Conservation (phyloP, 2,329 filamentous ascomycete species). For the Cadophora gregata region DNA sequence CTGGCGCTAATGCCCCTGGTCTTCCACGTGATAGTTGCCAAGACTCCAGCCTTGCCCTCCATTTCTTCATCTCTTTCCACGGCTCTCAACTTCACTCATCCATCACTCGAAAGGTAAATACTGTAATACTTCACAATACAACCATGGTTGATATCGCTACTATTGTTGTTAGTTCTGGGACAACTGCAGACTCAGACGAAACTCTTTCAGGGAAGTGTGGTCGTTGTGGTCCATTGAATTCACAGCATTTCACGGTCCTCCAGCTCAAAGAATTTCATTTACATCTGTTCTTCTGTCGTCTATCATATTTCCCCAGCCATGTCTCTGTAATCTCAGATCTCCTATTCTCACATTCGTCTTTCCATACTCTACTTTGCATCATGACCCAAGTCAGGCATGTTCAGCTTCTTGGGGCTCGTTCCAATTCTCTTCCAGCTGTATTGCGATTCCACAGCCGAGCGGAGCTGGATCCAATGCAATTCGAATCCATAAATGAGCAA, state of each 20-base stretch:
- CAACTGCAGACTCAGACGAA: neutral
- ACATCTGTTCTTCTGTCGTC: slow-evolving; percentile 6
- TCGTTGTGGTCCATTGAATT: neutral
- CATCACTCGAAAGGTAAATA: neutral
- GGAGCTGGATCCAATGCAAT: neutral
- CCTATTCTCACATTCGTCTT: slow-evolving; percentile 21
- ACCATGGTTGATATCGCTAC: neutral
- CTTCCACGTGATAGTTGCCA: neutral
- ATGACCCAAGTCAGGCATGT: slow-evolving; percentile 28
- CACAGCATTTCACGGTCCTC: neutral
- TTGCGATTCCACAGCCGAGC: neutral
- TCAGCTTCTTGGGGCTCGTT: slow-evolving; percentile 5
- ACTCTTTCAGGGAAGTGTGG: neutral
- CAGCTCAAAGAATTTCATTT: neutral
- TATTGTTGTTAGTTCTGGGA: neutral
- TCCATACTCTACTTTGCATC: neutral
- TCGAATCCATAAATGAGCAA: neutral
- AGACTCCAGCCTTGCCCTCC: neutral
- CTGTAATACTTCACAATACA: neutral
- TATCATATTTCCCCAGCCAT: slow-evolving; percentile 24
- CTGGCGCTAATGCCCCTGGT: slow-evolving; percentile 1
- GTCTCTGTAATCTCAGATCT: slow-evolving; percentile 1
- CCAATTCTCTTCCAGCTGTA: neutral
- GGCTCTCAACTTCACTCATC: neutral
- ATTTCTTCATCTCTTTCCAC: neutral